Conservation (phyloP, 176 grass and related monocot genomes). For the Juncus inflexus region DNA sequence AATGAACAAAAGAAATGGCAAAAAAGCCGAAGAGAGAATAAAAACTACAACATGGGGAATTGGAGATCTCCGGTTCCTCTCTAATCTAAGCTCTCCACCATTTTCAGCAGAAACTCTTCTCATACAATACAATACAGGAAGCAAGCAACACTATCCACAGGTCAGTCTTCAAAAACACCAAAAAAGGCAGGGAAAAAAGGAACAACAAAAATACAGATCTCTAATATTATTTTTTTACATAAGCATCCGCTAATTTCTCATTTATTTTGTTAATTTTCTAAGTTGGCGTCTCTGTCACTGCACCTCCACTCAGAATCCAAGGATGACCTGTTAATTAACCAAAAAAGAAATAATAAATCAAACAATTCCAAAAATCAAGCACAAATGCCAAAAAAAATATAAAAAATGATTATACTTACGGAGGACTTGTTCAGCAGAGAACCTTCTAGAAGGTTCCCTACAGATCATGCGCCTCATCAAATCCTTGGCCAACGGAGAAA, state of each 20-base stretch:
- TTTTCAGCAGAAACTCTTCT: not conserved
- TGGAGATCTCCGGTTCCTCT: too few relatives aligned
- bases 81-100: too few relatives aligned
- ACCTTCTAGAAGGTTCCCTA: slow-evolving; percentile 51
- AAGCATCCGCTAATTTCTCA: not conserved
- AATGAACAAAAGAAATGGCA: too few relatives aligned
- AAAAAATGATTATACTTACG: slow-evolving; percentile 34
- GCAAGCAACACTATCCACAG: not conserved
- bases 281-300: slow-evolving; percentile 20
- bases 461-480: slow-evolving; percentile 76
- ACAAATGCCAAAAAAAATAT: not conserved
- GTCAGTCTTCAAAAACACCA: too few relatives aligned
- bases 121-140: too few relatives aligned
- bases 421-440: slow-evolving; percentile 80
- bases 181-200: too few relatives aligned
- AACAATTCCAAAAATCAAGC: slow-evolving; percentile 2
- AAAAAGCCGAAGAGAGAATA: too few relatives aligned
- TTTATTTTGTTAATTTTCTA: slow-evolving; percentile 3
- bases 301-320: slow-evolving; percentile 63
- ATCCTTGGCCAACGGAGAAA: slow-evolving; percentile 67
- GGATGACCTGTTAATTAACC: slow-evolving; percentile 51
- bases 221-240: not conserved
- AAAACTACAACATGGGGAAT: too few relatives aligned
- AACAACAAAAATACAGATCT: too few relatives aligned
- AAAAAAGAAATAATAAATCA: not conserved